Base-by-base conservation (phyloP, 495 filamentous ascomycete genomes). In the Penicillium mononematosum region DNA sequence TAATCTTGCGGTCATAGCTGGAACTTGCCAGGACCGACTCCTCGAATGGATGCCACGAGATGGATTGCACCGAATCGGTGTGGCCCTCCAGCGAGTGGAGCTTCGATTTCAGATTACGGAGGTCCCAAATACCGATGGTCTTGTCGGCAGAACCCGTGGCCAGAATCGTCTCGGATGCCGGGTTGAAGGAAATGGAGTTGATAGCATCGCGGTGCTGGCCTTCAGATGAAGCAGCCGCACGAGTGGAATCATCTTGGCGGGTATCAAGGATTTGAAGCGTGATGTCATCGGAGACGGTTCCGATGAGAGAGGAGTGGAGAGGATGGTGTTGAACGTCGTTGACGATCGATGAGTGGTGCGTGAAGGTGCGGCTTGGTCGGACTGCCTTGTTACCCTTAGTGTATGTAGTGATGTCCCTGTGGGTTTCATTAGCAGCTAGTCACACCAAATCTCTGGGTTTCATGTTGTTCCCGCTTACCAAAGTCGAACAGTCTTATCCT, bases 291-390 rank as follows among this genome's bases (percentile, higher is more conserved):
- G 95, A 98, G 2, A 96, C 94, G 16, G 88, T 92, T 54, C 91
- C 95, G 52, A 98, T 90, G 53, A 95, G 83, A 50, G 84, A 84
- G 38, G 83, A 82, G 55, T 90, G 88, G 46, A 90, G 76, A 25
- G 93, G 92, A 66, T 97, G 92, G 68, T 96, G 86, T 71, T 96
- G 89, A 38, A 99, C 94, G 64, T 98, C 95, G 64, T 98, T 98
- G 62, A 99, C 95, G 39, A 92, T 90, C 4, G 94, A 86, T 25
- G 78, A 84, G 68, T 98, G 95, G 55, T 96, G 89, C 1, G 86
- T 95, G 71, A 91, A 99, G 24, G 85, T 90, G 27, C 83, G 80
- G 3, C 77, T 71, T 5, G 91, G 84, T 53, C 81, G 81, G 44
- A 97, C 75, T 10, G 78, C 84, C 63, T 85, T 94, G 74, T 85